phyloP scores from a whole-genome alignment of 495 filamentous ascomycete genomes.

The Daldinia vernicosa region DNA sequence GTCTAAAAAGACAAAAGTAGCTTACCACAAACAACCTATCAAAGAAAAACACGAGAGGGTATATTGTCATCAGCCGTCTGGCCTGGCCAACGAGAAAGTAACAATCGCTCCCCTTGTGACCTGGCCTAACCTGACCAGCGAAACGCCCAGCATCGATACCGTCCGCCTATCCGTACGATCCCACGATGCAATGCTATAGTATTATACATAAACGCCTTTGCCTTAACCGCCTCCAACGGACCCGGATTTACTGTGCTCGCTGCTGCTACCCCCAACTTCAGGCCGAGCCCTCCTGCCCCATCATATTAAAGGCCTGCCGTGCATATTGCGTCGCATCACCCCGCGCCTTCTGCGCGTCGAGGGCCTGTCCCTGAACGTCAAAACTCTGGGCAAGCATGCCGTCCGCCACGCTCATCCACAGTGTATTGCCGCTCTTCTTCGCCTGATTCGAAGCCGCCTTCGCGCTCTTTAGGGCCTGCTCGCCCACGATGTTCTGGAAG shows the following conservation, averaged over 20 bases:
- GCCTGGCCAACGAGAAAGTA: conserved; percentile 29
- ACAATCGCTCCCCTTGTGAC: conserved; percentile 30
- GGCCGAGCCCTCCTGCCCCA: conserved; percentile 22
- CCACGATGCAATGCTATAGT: conserved; percentile 42
- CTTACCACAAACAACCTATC: conserved; percentile 13
- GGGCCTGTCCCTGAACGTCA: conserved; percentile 72
- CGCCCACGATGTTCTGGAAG: conserved; percentile 85
- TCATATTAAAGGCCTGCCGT: conserved; percentile 39
- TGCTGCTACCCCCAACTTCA: conserved; percentile 16
- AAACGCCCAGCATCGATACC: conserved; percentile 12
- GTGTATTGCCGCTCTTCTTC: conserved; percentile 72
- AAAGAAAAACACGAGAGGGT: conserved; percentile 37
- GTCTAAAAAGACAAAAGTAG: conserved; percentile 11
- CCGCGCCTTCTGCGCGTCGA: conserved; percentile 63
- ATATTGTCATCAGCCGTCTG: conserved; percentile 35
- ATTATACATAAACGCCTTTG: conserved; percentile 37
- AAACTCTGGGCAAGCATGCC: conserved; percentile 80
- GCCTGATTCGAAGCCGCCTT: conserved; percentile 78
- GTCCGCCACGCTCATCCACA: conserved; percentile 89
- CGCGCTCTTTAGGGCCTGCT: conserved; percentile 90
- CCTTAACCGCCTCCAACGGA: conserved; percentile 15
- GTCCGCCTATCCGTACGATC: conserved; percentile 26
- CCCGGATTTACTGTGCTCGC: conserved; percentile 34
- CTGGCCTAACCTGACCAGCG: conserved; percentile 11
- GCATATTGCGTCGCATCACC: conserved; percentile 46